Evolutionary conservation across 768 basidiomycete genomes (phyloP).

Genomic region (Tephrocybe sp.): DNA sequence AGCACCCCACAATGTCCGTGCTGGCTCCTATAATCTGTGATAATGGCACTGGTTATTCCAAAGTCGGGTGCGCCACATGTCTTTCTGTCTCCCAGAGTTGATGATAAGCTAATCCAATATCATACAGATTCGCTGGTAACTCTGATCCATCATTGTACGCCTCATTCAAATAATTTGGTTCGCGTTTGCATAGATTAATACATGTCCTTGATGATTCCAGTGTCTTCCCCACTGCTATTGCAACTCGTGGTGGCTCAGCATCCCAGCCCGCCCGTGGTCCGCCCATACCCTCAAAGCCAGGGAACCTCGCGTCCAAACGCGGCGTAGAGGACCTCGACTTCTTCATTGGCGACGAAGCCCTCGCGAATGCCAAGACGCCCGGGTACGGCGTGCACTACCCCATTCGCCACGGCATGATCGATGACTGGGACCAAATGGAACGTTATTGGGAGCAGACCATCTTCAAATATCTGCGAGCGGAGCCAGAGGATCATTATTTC

Average conservation of each 20-base stretch:
- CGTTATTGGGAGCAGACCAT: slow-evolving; percentile 99
- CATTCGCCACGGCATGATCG: slow-evolving; percentile 95
- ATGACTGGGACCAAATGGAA: slow-evolving; percentile 99
- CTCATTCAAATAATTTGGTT: slow-evolving; percentile 6
- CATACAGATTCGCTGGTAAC: slow-evolving; percentile 88
- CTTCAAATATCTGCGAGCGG: slow-evolving; percentile 98
- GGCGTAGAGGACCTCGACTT: slow-evolving; percentile 99
- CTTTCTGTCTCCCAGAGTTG: background rate
- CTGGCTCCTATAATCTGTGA: slow-evolving; percentile 96
- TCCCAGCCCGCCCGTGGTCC: slow-evolving; percentile 66
- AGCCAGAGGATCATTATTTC: slow-evolving; percentile 99
- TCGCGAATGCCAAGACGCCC: slow-evolving; percentile 92
- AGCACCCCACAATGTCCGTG: slow-evolving; percentile 19
- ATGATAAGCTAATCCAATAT: slow-evolving; percentile 6
- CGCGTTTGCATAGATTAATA: slow-evolving; percentile 5
- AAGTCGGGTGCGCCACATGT: slow-evolving; percentile 77
- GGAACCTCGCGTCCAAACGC: slow-evolving; percentile 92
- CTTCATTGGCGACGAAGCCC: slow-evolving; percentile 98
- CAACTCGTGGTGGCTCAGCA: slow-evolving; percentile 78
- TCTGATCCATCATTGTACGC: slow-evolving; percentile 97
- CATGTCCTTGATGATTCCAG: slow-evolving; percentile 37
- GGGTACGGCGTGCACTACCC: slow-evolving; percentile 95
- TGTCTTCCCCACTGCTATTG: slow-evolving; percentile 98
- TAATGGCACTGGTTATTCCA: slow-evolving; percentile 96
- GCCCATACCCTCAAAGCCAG: slow-evolving; percentile 78